Conservation (phyloP, 768 basidiomycete genomes). For the Fibroporia radiculosa region DNA sequence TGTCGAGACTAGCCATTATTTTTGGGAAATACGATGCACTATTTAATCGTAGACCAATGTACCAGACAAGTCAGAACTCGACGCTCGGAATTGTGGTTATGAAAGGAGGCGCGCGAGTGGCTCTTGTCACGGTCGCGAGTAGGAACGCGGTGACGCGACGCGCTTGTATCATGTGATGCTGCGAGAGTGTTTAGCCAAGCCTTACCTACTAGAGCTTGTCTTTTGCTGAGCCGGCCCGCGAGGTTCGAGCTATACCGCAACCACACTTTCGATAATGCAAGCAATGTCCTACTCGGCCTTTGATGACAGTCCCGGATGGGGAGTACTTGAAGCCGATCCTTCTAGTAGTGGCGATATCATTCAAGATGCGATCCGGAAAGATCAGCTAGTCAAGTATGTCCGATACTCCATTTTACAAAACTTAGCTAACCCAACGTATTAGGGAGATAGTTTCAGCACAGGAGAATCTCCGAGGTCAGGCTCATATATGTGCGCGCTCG, state of each 20-base stretch:
- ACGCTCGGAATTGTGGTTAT: too few species aligned
- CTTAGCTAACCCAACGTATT: not conserved
- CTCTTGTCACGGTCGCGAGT: too few species aligned
- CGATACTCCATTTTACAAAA: not conserved
- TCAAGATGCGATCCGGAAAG: slow-evolving; percentile 70
- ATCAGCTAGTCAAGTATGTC: slow-evolving; percentile 69
- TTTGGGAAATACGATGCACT: too few species aligned
- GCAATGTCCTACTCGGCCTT: slow-evolving; percentile 11
- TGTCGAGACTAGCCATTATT: slow-evolving; percentile 85
- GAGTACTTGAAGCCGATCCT: slow-evolving; percentile 6
- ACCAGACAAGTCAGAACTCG: not conserved
- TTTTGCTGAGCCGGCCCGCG: too few species aligned
- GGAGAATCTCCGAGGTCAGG: slow-evolving; percentile 68
- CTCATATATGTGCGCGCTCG: too few species aligned
- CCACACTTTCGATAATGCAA: too few species aligned
- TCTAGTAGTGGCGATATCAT: slow-evolving; percentile 48
- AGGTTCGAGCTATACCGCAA: too few species aligned
- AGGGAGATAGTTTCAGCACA: slow-evolving; percentile 76
- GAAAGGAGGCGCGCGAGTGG: too few species aligned
- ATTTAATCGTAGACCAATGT: not conserved
- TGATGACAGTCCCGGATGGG: slow-evolving; percentile 19
- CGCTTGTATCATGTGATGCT: too few species aligned
- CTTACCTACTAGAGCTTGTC: too few species aligned
- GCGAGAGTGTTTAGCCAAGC: too few species aligned
- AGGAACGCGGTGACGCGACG: too few species aligned